Evolutionary conservation across 345 rosid genomes (phyloP), one percentile per base, ranked within the genome.

Genomic region (Salix dunnii): DNA sequence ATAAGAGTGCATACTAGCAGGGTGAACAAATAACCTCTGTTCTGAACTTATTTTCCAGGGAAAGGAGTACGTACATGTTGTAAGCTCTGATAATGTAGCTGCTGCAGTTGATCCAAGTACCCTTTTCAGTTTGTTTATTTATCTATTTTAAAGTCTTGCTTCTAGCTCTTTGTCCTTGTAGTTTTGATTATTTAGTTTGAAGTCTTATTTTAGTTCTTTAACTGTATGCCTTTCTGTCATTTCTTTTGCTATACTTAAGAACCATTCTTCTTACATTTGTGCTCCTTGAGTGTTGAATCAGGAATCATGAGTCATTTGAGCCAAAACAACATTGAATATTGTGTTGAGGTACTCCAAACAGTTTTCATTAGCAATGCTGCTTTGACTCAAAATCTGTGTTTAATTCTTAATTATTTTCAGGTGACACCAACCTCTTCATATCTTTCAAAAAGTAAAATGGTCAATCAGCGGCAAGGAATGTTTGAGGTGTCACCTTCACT

Each of bases 221-320:
- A 13, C 5, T 10, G 0, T 17, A 9, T 51, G 60, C 51, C 1
- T 55, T 1, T 28, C 27, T 66, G 17, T 16, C 2, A 60, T 53
- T 36, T 23, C 28, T 21, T 67, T 67, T 11, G 25, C 53, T 49
- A 8, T 31, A 31, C 28, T 8, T 63, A 17, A 51, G 38, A 8
- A 21, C 25, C 30, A 5, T 33, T 42, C 38, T 65, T 71, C 49
- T 62, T 61, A 51, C 28, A 23, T 33, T 76, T 77, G 77, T 79
- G 63, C 73, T 70, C 84, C 88, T 87, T 90, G 78, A 88, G 10
- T 73, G 31, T 71, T 73, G 65, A 18, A 72, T 12, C 77, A 90
- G 94, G 86, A 76, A 90, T 90, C 82, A 77, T 88, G 80, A 86
- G 77, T 69, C 87, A 88, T 81, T 70, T 90, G 85, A 67, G 81